A percentile compares a stretch with the other conserved stretches of the same genome.
Evolutionary conservation across 2,329 filamentous ascomycete genomes (phyloP).

Genomic region (Colletotrichum truncatum): DNA sequence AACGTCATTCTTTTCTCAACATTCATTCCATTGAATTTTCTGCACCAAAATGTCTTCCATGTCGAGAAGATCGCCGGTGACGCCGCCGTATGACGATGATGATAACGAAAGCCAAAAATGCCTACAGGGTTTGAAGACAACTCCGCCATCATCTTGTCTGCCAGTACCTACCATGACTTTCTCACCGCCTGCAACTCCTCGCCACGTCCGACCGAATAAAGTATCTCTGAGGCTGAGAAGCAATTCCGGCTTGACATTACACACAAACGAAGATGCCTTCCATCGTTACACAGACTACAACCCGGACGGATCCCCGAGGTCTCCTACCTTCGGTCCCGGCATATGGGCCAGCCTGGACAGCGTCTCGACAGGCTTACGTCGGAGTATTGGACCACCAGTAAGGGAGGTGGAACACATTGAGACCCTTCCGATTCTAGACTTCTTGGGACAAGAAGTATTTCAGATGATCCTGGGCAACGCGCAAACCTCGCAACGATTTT

Average conservation of each 20-base stretch:
- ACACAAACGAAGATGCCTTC: conserved; percentile 53
- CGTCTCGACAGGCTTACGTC: conserved; percentile 26
- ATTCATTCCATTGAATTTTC: conserved; percentile 5
- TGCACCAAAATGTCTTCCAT: conserved; percentile 10
- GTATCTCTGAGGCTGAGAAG: conserved; percentile 47
- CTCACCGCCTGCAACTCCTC: conserved; percentile 37
- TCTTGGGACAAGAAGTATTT: conserved; percentile 60
- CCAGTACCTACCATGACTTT: conserved; percentile 21
- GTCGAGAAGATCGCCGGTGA: conserved; percentile 22
- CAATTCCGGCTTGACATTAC: conserved; percentile 55
- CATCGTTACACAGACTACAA: conserved; percentile 58
- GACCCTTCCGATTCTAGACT: conserved; percentile 49
- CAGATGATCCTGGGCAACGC: conserved; percentile 59
- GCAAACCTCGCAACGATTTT: conserved; percentile 54
- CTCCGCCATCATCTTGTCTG: background rate
- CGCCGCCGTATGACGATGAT: conserved; percentile 25
- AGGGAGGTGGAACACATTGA: conserved; percentile 13
- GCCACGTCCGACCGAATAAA: conserved; percentile 32
- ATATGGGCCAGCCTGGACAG: conserved; percentile 33
- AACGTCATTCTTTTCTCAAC: conserved; percentile 8
- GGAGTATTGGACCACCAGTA: conserved; percentile 17
- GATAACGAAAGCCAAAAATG: background rate
- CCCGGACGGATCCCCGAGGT: conserved; percentile 46
- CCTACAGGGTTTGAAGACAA: background rate
- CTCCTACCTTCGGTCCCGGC: conserved; percentile 30